Conservation (phyloP, 176 grass and related monocot species). For the Bonia amplexicaulis region DNA sequence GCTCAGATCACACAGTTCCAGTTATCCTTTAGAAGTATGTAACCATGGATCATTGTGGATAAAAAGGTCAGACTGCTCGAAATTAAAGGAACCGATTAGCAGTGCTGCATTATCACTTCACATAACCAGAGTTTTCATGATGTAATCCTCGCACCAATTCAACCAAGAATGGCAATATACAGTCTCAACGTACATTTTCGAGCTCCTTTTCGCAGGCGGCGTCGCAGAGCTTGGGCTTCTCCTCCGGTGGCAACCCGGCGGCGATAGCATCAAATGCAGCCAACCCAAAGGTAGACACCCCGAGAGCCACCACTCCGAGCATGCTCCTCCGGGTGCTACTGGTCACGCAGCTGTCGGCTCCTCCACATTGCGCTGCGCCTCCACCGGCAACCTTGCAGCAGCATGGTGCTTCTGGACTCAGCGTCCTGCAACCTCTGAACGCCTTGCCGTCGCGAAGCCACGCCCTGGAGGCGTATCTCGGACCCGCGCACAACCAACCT, state of each 20-base stretch:
- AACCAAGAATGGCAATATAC: neutral
- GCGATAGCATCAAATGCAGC: slow-evolving; percentile 33
- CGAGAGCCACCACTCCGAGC: slow-evolving; percentile 35
- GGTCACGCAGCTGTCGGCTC: neutral
- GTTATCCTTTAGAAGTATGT: neutral
- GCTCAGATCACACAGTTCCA: neutral
- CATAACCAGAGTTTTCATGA: neutral
- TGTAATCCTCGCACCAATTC: neutral
- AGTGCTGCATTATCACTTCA: too few relatives aligned
- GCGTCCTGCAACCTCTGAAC: neutral
- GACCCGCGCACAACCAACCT: slow-evolving; percentile 20
- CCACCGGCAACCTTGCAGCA: slow-evolving; percentile 19
- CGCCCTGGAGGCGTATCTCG: slow-evolving; percentile 27
- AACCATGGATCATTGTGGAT: too few relatives aligned
- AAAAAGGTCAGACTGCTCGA: too few relatives aligned
- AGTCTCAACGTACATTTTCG: slow-evolving; percentile 74
- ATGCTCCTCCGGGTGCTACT: slow-evolving; percentile 27
- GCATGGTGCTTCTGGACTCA: slow-evolving; percentile 4
- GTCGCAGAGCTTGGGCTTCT: slow-evolving; percentile 86
- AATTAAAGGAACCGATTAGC: too few relatives aligned
- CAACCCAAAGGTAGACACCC: slow-evolving; percentile 35
- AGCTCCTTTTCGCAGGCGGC: slow-evolving; percentile 68
- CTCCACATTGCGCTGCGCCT: neutral
- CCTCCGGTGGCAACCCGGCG: slow-evolving; percentile 84
- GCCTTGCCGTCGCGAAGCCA: slow-evolving; percentile 14